Evolutionary conservation across 2,329 filamentous ascomycete genomes (phyloP).

Genomic region (Neonectria hederae): DNA sequence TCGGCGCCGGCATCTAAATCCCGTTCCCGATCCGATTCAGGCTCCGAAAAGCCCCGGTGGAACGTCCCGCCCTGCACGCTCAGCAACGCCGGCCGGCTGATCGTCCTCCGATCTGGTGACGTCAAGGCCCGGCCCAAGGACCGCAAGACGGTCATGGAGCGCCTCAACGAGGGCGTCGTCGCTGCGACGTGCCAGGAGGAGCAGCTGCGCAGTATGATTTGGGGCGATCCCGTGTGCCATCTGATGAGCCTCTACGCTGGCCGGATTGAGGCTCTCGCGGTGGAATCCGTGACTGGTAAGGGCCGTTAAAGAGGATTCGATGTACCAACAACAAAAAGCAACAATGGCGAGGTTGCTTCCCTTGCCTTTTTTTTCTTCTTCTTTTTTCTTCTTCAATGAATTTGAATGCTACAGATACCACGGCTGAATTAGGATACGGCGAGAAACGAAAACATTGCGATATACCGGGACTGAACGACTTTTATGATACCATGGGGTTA

Average conservation of each 20-base stretch:
- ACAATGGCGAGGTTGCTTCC: background rate
- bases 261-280: slow-evolving; percentile 76
- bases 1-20: slow-evolving; percentile 11
- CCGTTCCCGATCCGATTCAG: slow-evolving; percentile 25
- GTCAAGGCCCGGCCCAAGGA: slow-evolving; percentile 50
- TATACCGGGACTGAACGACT: slow-evolving; percentile 2
- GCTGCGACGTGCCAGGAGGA: slow-evolving; percentile 75
- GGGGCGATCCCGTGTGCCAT: slow-evolving; percentile 84
- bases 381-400: background rate
- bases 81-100: slow-evolving; percentile 74
- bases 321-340: background rate
- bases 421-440: background rate
- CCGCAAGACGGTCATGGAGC: slow-evolving; percentile 59
- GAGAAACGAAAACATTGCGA: background rate
- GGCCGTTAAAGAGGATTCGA: background rate
- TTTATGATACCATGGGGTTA: slow-evolving; percentile 25
- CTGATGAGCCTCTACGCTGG: slow-evolving; percentile 81
- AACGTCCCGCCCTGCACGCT: slow-evolving; percentile 71
- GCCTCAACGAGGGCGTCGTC: slow-evolving; percentile 68
- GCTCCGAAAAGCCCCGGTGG: slow-evolving; percentile 61
- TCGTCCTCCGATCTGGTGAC: slow-evolving; percentile 69
- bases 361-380: background rate
- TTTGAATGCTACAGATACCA: background rate
- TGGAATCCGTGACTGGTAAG: slow-evolving; percentile 57
- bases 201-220: slow-evolving; percentile 74